Base-by-base conservation (phyloP, 176 grass and related monocot genomes). In the Hordeum marinum region DNA sequence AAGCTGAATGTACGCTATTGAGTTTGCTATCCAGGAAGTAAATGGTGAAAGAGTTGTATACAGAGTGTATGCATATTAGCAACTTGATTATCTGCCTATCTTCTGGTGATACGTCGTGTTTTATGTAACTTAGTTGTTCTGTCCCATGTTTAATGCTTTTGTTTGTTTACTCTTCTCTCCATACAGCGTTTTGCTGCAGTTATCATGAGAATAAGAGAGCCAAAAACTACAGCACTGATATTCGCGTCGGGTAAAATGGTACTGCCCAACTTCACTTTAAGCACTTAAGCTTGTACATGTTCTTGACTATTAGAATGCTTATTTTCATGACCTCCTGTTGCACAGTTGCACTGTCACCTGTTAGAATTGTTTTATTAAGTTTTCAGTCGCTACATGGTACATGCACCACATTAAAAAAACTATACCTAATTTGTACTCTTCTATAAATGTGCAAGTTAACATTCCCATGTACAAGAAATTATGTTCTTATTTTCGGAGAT, bases 221-320 rank as follows among this genome's bases (percentile, higher is more conserved):
- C 96, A 61, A 99, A 99, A 92, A 96, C 96, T 32, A 99, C 96
- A 15, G 96, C 96, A 20, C 79, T 99, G 90, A 99, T 99, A 87
- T 99, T 99, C 50, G 96, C 96, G 26, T 99, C 96, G 3, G 96
- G 96, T 52, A 99, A 99, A 94, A 99, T 99, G 96, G 96, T 99
- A 88, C 55, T 79, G 50, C 66, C 39, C 23, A 79, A 60, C 34
- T 29, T 82, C 10, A 36, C 3, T 77, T 77, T 24, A 60, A 73
- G 14, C 25, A 58, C 1, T 77, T 24, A 67, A 73, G 7, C 0
- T 36, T 66, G 8, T 58, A 29, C 59, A 67, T 54, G 32, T 68
- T 76, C 4, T 81, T 52, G 14, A 25, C 26, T 18, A 23, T 31
- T 60, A 21, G 6, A 9, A 35, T 78, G n/a, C 58, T n/a, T 68